Evolutionary conservation across 164 flowering plant species (phyloP).

Genomic region (Brasenia schreberi): DNA sequence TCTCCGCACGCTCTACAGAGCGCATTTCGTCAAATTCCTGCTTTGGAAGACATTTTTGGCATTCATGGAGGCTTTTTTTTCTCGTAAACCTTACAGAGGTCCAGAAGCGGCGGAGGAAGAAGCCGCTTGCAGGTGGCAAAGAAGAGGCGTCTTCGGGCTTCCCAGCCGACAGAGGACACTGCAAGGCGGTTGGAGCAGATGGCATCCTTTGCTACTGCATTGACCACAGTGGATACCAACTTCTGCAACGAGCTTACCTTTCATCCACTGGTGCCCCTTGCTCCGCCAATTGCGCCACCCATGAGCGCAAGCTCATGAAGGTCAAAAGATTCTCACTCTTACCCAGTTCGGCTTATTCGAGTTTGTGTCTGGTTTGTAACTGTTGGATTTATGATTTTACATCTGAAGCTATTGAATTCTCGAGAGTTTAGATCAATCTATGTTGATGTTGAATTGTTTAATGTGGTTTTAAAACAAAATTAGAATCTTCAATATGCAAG

Average conservation of each 20-base stretch:
- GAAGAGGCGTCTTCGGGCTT: constrained; percentile 60
- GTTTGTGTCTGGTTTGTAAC: background rate
- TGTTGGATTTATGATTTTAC: no score
- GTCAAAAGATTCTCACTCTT: constrained; percentile 12
- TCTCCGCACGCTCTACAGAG: background rate
- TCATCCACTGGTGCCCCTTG: constrained; percentile 49
- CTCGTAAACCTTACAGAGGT: background rate
- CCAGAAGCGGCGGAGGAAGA: constrained; percentile 27
- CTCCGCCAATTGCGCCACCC: constrained; percentile 50
- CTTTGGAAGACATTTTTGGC: no score
- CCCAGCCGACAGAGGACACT: constrained; percentile 55
- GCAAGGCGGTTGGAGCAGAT: constrained; percentile 60
- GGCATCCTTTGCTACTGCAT: constrained; percentile 86
- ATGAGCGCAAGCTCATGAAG: constrained; percentile 89
- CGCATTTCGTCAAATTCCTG: background rate
- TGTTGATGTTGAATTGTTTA: background rate
- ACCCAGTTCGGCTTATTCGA: no score
- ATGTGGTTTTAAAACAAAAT: no score
- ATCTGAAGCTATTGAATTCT: background rate
- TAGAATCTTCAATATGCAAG: no score
- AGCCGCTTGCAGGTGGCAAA: constrained; percentile 34
- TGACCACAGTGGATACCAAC: constrained; percentile 44
- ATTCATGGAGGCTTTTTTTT: background rate
- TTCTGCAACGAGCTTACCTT: constrained; percentile 74
- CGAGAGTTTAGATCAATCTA: background rate